phyloP scores from a whole-genome alignment of 306 rosid genomes.

The Malus domestica region DNA sequence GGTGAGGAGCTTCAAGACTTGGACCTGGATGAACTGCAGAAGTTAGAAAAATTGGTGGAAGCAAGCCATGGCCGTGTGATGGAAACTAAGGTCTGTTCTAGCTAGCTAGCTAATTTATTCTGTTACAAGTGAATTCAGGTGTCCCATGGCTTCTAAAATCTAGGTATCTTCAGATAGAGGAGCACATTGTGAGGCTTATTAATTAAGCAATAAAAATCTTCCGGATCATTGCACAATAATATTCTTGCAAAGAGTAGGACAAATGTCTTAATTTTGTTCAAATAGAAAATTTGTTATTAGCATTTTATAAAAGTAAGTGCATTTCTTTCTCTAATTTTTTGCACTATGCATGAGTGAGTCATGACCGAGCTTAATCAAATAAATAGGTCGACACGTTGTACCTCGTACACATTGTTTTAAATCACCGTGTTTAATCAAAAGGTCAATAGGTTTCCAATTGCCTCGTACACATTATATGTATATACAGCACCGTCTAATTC shows the following conservation, averaged over 20 bases:
- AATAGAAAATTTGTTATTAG: background rate
- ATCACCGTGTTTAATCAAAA: background rate
- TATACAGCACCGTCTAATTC: background rate
- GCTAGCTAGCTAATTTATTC: background rate
- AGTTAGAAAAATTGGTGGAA: slow-evolving; percentile 26
- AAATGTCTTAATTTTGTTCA: background rate
- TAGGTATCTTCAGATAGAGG: too few species aligned
- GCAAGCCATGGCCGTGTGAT: slow-evolving; percentile 28
- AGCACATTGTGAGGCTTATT: too few species aligned
- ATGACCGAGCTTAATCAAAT: too few species aligned
- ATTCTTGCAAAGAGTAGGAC: background rate
- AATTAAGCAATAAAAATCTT: too few species aligned
- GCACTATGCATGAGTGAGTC: background rate
- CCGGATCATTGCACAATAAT: too few species aligned
- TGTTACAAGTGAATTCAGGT: too few species aligned
- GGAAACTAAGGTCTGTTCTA: slow-evolving; percentile 21
- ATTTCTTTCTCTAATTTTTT: background rate
- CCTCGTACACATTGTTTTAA: background rate
- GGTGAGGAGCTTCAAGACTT: slow-evolving; percentile 35
- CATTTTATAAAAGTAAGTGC: background rate
- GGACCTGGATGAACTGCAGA: slow-evolving; percentile 20
- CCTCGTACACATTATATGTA: background rate
- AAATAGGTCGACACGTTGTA: background rate
- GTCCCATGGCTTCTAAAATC: background rate
- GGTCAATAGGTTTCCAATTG: background rate